Evolutionary conservation across 768 basidiomycete genomes (phyloP), one percentile per base, ranked within the genome.

Genomic region (Sporobolomyces roseus): DNA sequence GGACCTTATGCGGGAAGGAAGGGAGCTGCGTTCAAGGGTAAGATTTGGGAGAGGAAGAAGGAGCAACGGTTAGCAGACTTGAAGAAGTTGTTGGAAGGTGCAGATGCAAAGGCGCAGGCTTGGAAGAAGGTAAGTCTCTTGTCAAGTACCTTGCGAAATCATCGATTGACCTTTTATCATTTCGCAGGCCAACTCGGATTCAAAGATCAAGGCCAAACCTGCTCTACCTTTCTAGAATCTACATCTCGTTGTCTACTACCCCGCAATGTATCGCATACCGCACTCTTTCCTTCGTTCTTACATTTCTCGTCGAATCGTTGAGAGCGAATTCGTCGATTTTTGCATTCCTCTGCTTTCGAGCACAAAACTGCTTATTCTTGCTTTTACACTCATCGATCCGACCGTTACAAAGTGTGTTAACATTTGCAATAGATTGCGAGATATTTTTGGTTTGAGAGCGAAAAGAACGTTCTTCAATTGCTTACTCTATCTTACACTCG

Each of bases 21-120:
- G 52, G 72, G 72, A 21, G 64, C 68, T 3, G 53, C 72, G 56
- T 73, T 73, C 68, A 73, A 73, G 65, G 72, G 72, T 52, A 69
- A 73, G 58, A 61, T 66, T 8, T 73, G 67, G 68, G 72, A 73
- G 49, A 55, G 72, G 21, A 66, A 66, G 65, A 52, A 63, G 51
- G 61, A 55, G n/a, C 56, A 62, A 46, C 48, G 68, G 25, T 8
- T 49, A 23, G 52, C 35, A 13, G 53, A 70, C 38, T 56, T 69
- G 27, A 54, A 52, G 13, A 27, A 33, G 50, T 30, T 65, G 45
- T 56, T 72, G 33, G 61, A 62, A 10, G 61, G 50, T 17, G 63
- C 71, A 3, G 66, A 62, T 23, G 63, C 54, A 0, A 65, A 65
- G 64, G 46, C 33, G 1, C 54, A 46, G 8, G 66, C 63, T 2